Evolutionary conservation across 371 early-diverging fungal genomes (phyloP), one percentile per base, ranked within the genome.

Genomic region (Mucor racemosus): DNA sequence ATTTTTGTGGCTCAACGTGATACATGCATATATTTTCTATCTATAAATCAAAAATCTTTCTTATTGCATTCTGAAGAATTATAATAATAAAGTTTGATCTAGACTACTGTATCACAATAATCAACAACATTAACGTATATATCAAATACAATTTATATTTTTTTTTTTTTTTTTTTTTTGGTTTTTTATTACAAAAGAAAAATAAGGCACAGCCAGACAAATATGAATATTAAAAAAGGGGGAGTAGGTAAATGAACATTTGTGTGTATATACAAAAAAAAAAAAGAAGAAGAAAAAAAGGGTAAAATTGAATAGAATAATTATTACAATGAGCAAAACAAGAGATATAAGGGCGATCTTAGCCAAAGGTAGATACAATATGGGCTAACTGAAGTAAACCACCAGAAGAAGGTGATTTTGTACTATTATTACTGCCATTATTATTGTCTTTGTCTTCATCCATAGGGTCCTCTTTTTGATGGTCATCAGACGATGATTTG

Each of bases 341-440:
- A 19, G 19, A 21, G 5, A 41, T 13, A 11, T 5, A n/a, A 58
- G 11, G 11, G 9, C 7, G 19, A 10, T 19, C 14, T 71, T 68
- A 81, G 39, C 81, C 81, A 75, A 81, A 81, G 14, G 79, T 77
- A 54, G 77, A 79, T 13, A 81, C 79, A 46, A 77, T 72, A 63
- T 81, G 79, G 19, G 79, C 78, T 55, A 79, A 62, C 39, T 77
- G 72, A 11, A 76, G 66, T 35, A 79, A 64, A 17, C 68, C 64
- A 21, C 67, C 61, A 21, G 67, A 58, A n/a, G 70, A 67, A 39
- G 72, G 36, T 8, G 46, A 39, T 40, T 60, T 65, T 0, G 53
- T 21, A 21, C 53, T 53, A 21, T 13, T 31, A 53, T 53, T 53
- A 26, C 53, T 53, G 53, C 14, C 53, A 31, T 53, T 53, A 31